Base-by-base conservation (phyloP, 371 early-diverging fungal species). In the Sanchytrium tribonematis region DNA sequence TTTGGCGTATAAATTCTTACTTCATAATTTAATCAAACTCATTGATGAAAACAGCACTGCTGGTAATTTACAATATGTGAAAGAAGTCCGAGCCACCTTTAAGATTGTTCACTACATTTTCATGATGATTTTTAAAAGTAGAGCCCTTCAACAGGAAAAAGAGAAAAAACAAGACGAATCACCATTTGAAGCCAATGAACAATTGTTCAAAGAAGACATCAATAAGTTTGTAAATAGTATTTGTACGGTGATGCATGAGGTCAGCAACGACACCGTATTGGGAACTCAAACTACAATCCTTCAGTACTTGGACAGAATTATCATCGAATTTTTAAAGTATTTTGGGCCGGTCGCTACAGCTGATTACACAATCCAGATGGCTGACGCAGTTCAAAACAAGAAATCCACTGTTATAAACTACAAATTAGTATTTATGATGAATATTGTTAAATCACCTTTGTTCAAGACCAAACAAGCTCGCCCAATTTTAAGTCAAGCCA, bases 391-490 rank as follows among this genome's bases (percentile, higher is more conserved):
- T 12, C 5, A 48, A 12, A 48, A 48, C 48, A 48, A 48, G 22
- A 48, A 48, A 48, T 48, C 48, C 5, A 48, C 48, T 12, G 48
- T 48, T 48, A 48, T 48, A 48, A 48, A 48, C 48, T 48, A 48
- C 48, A 48, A 48, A 48, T 48, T 48, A 22, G 48, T 48, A 48
- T 48, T 48, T 48, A 48, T 48, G 48, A 48, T 48, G 48, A 48
- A 48, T 48, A 48, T 48, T 48, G 48, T 48, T 22, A 48, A 48
- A 48, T 48, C 48, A 22, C 48, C 48, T 48, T 22, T 48, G 5
- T 48, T 12, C 22, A 48, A 48, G 22, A 48, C 5, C 48, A 48
- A 48, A 48, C 22, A 12, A 48, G 48, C 48, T 12, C 5, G 48
- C 5, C 48, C 48, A 22, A 5, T 48, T 12, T 22, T 48, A 12